phyloP scores from a whole-genome alignment of 805 yeast species.

The Cyberlindnera japonica region DNA sequence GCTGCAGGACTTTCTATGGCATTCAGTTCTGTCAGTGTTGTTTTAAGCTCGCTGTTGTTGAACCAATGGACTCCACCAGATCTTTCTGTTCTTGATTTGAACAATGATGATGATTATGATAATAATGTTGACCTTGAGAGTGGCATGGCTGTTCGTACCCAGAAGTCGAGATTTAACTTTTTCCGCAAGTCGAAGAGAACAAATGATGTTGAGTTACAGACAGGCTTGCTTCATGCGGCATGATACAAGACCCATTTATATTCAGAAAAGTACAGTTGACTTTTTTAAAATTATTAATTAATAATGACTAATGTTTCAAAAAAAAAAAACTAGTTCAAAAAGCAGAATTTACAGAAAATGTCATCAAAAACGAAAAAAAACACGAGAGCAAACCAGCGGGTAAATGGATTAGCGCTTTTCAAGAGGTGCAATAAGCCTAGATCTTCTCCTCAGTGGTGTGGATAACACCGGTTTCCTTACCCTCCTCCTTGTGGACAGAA shows the following conservation, averaged over 20 bases:
- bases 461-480: no score
- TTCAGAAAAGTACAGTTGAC: no score
- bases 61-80: slow-evolving; percentile 55
- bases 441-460: no score
- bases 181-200: slow-evolving; percentile 5
- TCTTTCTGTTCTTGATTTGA: slow-evolving; percentile 5
- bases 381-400: no score
- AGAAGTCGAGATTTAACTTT: slow-evolving; percentile 11
- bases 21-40: slow-evolving; percentile 84
- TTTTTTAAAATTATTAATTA: no score
- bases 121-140: slow-evolving; percentile 18
- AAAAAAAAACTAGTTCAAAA: no score
- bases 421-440: no score
- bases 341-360: no score
- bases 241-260: no score
- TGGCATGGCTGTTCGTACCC: slow-evolving; percentile 6
- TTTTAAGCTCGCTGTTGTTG: slow-evolving; percentile 69
- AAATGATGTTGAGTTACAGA: slow-evolving; percentile 21
- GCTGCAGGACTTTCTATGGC: slow-evolving; percentile 94
- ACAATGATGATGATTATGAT: slow-evolving; percentile 1
- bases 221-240: slow-evolving; percentile 13
- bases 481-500: neutral
- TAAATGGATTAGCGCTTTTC: no score
- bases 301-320: no score
- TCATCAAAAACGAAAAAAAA: no score